Evolutionary conservation across 2,329 filamentous ascomycete species (phyloP).

Genomic region (Lasiodiplodia gonubiensis): DNA sequence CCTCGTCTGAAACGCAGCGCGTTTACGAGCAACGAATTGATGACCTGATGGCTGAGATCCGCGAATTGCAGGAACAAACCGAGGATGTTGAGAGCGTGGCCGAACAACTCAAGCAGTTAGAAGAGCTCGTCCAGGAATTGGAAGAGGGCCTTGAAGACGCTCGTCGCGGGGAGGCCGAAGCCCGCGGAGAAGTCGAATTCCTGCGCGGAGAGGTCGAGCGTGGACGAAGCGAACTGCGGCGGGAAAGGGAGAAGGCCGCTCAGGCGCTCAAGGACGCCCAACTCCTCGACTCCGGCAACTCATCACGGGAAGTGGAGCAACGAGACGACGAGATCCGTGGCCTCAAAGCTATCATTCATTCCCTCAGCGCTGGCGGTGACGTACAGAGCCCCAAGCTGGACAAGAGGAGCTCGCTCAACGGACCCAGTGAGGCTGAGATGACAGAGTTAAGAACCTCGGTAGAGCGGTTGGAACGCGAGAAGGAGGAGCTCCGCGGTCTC

Average conservation of each 20-base stretch:
- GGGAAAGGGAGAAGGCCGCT: conserved; percentile 83
- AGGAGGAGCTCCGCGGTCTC: conserved; percentile 75
- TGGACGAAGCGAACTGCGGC: conserved; percentile 82
- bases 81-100: conserved; percentile 93
- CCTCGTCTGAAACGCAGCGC: conserved; percentile 91
- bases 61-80: conserved; percentile 79
- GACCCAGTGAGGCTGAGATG: conserved; percentile 48
- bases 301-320: conserved; percentile 80
- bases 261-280: conserved; percentile 63
- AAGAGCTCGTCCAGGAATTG: conserved; percentile 94
- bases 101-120: conserved; percentile 88
- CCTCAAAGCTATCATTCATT: conserved; percentile 97
- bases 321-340: conserved; percentile 97
- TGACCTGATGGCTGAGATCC: conserved; percentile 80
- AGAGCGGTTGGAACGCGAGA: conserved; percentile 78
- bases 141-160: conserved; percentile 97
- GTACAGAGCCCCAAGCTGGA: conserved; percentile 33
- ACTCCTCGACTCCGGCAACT: conserved; percentile 42
- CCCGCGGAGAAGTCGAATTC: conserved; percentile 94
- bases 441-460: conserved; percentile 64
- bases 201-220: conserved; percentile 92
- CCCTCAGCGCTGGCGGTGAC: conserved; percentile 76
- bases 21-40: conserved; percentile 95
- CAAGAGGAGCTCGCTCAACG: conserved; percentile 40
- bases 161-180: conserved; percentile 90